Percentiles rank a stretch among this genome's conserved stretches.
These are phyloP conservation scores for Calonectria crousiana DNA, from an alignment of 2,329 filamentous ascomycete species.

Conservation along the genomic window DNA sequence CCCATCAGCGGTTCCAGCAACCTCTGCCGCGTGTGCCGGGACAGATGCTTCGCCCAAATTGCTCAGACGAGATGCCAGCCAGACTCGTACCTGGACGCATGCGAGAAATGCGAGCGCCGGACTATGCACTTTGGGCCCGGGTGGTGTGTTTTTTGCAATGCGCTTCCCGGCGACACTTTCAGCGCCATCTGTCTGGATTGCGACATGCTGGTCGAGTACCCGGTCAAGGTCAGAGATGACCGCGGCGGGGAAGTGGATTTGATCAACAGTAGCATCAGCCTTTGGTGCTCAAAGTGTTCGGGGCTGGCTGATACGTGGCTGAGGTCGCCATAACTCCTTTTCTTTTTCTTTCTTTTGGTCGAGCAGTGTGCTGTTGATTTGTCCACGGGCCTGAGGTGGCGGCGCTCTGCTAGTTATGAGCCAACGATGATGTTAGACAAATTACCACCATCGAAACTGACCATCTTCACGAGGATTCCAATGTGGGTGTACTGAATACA, in stretches of 20 bases:
- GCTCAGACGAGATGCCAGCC: too few relatives aligned
- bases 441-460: neutral
- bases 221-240: constrained; percentile 21
- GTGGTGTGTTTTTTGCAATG: constrained; percentile 35
- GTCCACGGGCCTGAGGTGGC: too few relatives aligned
- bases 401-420: too few relatives aligned
- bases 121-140: constrained; percentile 36
- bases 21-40: constrained; percentile 27
- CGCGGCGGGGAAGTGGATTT: constrained; percentile 31
- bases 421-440: neutral
- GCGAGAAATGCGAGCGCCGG: neutral
- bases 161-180: neutral
- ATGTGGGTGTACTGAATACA: neutral
- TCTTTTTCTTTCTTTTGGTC: neutral
- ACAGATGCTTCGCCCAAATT: neutral
- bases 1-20: neutral
- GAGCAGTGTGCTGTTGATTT: neutral
- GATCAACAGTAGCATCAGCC: constrained; percentile 19
- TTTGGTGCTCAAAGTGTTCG: constrained; percentile 37
- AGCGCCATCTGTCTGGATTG: constrained; percentile 22
- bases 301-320: constrained; percentile 27
- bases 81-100: constrained; percentile 23
- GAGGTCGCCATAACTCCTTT: neutral
- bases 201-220: constrained; percentile 18
- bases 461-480: neutral